Evolutionary conservation across 2,329 filamentous ascomycete genomes (phyloP), one percentile per base, ranked within the genome.

Genomic region (Juglanconis sp.): DNA sequence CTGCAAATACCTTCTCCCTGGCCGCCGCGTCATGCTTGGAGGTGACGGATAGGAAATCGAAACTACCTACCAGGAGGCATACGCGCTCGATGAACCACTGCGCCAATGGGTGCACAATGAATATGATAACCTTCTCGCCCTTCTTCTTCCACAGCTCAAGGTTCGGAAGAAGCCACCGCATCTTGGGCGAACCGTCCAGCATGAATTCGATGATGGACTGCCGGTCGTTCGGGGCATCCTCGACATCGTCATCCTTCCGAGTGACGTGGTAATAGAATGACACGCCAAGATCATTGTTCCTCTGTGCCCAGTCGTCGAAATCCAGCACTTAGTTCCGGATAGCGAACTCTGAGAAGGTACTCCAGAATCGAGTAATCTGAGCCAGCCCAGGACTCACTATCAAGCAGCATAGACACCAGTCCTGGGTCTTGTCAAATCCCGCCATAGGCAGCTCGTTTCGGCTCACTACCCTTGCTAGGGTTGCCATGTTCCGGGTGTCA

Each of bases 51-150:
- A 59, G 35, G 6, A 59, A 44, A 6, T 54, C 38, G 57, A 54
- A 55, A 7, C 48, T 44, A 30, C 46, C 57, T 38, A 17, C 50
- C 51, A 59, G 32, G n/a, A 31, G 5, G n/a, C 57, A 59, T 6
- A 50, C 24, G 1, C 51, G 13, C 35, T 59, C 57, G 13, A 59
- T 30, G 3, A 59, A 13, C 42, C 51, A 59, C 15, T 59, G 57
- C 4, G 57, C 53, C 15, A 49, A 11, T 9, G 50, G 51, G 3
- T 59, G 57, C 1, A 59, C 51, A n/a, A 42, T 38, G 5, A 40
- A 59, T 5, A 59, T 30, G 1, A 59, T 7, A 3, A 17, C 44
- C 9, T 59, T 59, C 13, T 54, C 51, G 11, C 53, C 38, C 10
- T 30, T 56, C 38, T n/a, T 24, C 53, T 38, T 56, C 15, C 31